Evolutionary conservation across 2,329 filamentous ascomycete species (phyloP).

Genomic region (Blumeriella jaapii): DNA sequence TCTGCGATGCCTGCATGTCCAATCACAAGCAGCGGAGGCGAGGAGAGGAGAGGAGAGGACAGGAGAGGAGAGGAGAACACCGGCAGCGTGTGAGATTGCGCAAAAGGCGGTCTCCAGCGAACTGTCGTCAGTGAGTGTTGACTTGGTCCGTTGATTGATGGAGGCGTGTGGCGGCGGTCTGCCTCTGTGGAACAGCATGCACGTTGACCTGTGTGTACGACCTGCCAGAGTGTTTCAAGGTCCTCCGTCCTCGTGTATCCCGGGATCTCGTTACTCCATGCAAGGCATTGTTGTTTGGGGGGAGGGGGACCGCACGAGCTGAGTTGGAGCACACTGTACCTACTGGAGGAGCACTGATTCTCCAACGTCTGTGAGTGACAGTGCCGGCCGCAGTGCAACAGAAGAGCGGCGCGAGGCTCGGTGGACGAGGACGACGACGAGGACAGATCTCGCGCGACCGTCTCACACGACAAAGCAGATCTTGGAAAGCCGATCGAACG

Average conservation of each 20-base stretch:
- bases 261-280: background rate
- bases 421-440: background rate
- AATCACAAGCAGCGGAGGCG: too few relatives aligned
- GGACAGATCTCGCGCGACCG: background rate
- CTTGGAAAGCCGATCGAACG: too few relatives aligned
- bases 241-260: background rate
- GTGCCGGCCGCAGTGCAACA: background rate
- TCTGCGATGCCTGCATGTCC: too few relatives aligned
- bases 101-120: too few relatives aligned
- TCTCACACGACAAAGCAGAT: background rate
- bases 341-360: background rate
- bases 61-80: too few relatives aligned
- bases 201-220: background rate
- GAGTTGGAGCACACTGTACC: background rate
- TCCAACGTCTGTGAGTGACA: background rate
- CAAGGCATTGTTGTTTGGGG: background rate
- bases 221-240: background rate
- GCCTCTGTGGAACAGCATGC: background rate
- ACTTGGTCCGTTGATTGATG: too few relatives aligned
- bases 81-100: too few relatives aligned
- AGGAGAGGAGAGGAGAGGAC: too few relatives aligned
- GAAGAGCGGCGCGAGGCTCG: background rate
- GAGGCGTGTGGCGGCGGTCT: background rate
- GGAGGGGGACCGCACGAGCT: background rate
- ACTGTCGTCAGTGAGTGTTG: too few relatives aligned